These are phyloP conservation scores for Hymenoscyphus albidus DNA, from an alignment of 2,329 filamentous ascomycete genomes.

Conservation along the genomic window DNA sequence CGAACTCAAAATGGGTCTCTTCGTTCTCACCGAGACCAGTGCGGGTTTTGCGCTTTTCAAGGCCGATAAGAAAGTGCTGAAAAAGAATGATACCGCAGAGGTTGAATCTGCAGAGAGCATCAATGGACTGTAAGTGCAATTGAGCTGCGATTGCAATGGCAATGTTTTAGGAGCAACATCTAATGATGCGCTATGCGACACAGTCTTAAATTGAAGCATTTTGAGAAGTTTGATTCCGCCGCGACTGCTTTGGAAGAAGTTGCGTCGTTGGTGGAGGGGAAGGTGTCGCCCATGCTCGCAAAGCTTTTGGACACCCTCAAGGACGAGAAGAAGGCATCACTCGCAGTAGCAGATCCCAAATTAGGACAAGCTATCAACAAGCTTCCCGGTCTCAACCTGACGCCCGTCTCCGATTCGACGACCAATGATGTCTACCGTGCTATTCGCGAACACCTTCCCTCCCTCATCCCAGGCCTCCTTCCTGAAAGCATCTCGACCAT, in stretches of 20 bases:
- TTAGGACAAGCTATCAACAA: constrained; percentile 89
- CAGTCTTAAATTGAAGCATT: constrained; percentile 92
- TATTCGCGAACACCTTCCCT: constrained; percentile 85
- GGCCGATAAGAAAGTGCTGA: constrained; percentile 96
- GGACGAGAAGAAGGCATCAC: constrained; percentile 93
- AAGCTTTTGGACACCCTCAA: constrained; percentile 84
- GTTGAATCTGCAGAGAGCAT: constrained; percentile 78
- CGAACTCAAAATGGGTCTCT: constrained; percentile 68
- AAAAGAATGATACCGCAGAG: constrained; percentile 74
- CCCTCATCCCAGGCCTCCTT: constrained; percentile 83
- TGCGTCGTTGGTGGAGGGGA: constrained; percentile 83
- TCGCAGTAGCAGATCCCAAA: constrained; percentile 92
- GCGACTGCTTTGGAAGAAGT: constrained; percentile 87
- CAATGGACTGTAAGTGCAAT: constrained; percentile 70
- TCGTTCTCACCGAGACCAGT: constrained; percentile 87
- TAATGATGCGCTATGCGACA: constrained; percentile 19
- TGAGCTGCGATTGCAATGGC: constrained; percentile 14
- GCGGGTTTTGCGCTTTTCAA: constrained; percentile 94
- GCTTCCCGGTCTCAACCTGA: constrained; percentile 81
- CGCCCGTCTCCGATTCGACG: constrained; percentile 74
- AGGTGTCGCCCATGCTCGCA: constrained; percentile 84
- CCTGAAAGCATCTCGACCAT: constrained; percentile 88
- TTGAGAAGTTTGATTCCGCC: constrained; percentile 95
- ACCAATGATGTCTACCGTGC: constrained; percentile 90
- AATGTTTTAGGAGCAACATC: constrained; percentile 12